A percentile compares a stretch with the other conserved stretches of the same genome.
These are phyloP conservation scores for Penicillium aurantiogriseum DNA, from an alignment of 2,329 filamentous ascomycete species.

Conservation along the genomic window DNA sequence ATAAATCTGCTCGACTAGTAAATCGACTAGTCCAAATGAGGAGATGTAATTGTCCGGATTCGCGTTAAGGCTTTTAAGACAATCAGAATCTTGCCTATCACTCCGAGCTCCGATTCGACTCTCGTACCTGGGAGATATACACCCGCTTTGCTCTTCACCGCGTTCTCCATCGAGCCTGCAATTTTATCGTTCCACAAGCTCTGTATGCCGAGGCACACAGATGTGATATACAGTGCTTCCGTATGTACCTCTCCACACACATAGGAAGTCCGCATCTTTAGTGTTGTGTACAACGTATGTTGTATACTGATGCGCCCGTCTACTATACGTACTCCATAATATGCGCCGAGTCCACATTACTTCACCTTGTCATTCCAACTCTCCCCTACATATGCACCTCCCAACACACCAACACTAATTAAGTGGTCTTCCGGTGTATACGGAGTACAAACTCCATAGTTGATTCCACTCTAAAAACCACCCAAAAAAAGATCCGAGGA, in stretches of 20 bases:
- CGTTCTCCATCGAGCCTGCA: not conserved
- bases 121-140: not conserved
- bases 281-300: not conserved
- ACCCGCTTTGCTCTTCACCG: slow-evolving; percentile 2
- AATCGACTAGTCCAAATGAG: not conserved
- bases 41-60: not conserved
- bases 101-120: slow-evolving; percentile 2
- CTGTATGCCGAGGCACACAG: not conserved
- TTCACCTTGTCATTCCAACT: not conserved
- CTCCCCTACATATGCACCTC: not conserved
- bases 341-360: not conserved
- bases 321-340: not conserved
- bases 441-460: not conserved
- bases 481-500: not conserved
- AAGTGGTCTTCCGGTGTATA: not conserved
- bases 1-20: not conserved
- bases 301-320: not conserved
- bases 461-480: not conserved
- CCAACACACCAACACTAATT: not conserved
- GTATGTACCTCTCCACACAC: not conserved
- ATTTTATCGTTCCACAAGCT: slow-evolving; percentile 1
- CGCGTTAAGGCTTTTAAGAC: slow-evolving; percentile 1
- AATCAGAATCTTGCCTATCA: not conserved
- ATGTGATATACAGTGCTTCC: slow-evolving; percentile 13
- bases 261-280: not conserved